Evolutionary conservation across 257 asterid genomes (phyloP).

Genomic region (Scutellaria baicalensis): DNA sequence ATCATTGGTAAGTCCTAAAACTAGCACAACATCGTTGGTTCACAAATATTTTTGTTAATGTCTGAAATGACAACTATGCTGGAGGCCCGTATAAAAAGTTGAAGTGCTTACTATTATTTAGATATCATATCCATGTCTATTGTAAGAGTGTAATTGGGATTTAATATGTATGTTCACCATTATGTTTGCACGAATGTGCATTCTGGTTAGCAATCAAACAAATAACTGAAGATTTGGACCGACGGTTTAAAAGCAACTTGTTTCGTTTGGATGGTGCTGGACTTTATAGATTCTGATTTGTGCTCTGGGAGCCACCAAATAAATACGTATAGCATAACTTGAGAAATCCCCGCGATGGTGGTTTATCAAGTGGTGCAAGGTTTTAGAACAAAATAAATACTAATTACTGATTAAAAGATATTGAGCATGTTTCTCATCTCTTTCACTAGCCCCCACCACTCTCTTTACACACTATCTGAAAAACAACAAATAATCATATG

Average conservation of each 20-base stretch:
- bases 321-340: background rate
- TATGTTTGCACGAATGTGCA: background rate
- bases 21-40: background rate
- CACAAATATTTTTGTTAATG: background rate
- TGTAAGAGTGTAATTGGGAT: background rate
- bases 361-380: background rate
- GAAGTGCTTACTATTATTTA: background rate
- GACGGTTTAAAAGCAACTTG: background rate
- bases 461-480: background rate
- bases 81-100: background rate
- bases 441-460: background rate
- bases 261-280: background rate
- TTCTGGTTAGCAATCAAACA: background rate
- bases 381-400: background rate
- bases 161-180: background rate
- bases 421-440: background rate
- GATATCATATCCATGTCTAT: background rate
- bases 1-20: slow-evolving; percentile 53
- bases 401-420: background rate
- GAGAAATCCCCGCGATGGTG: background rate
- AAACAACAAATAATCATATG: background rate
- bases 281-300: background rate
- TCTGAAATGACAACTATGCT: background rate
- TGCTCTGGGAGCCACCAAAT: background rate
- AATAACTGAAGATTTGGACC: background rate